Base-by-base conservation (phyloP, 2,329 filamentous ascomycete species). In the Penicillium paneum region DNA sequence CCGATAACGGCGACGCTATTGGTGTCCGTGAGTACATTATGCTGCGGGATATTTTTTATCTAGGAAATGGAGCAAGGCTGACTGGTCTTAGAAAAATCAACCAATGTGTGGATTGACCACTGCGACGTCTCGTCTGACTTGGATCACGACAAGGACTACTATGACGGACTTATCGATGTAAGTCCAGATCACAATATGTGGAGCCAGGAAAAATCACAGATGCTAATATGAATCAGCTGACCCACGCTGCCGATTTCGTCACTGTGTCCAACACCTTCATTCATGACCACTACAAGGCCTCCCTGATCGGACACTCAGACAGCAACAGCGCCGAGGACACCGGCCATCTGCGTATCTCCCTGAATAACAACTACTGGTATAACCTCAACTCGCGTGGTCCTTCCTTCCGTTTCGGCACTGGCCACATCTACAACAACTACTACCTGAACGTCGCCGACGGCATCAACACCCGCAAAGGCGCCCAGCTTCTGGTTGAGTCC, bases 91-190 rank as follows among this genome's bases (percentile, higher is more conserved):
- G 67, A 70, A 44, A 59, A 66, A 47, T 63, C 66, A 11, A 67
- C 49, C 60, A 85, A 86, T 60, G 76, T 84, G 64, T 89, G 85
- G 86, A 74, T 89, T 46, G 86, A 89, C 73, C 86, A 88, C 74
- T 78, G 79, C 67, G 85, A 89, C 59, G 77, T 89, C 21, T 84
- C 80, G 5, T 83, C 82, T 24, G 80, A 87, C 72, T 66, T 68
- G 32, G 74, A 79, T 63, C 76, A 82, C 67, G 83, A 79, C 76
- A 89, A 89, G 75, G 84, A 89, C 75, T 86, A 81, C 75, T 88
- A 86, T 66, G 86, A 89, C 53, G 86, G 86, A 31, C 79, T 89
- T 1, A 72, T 85, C 43, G 86, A 89, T 63, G 73, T 69, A 55
- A 34, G 64, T 28, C 7, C 12, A 4, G 3, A 10, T 32, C 10